phyloP scores from a whole-genome alignment of 2,329 filamentous ascomycete genomes.

The Claviceps quebecensis region DNA sequence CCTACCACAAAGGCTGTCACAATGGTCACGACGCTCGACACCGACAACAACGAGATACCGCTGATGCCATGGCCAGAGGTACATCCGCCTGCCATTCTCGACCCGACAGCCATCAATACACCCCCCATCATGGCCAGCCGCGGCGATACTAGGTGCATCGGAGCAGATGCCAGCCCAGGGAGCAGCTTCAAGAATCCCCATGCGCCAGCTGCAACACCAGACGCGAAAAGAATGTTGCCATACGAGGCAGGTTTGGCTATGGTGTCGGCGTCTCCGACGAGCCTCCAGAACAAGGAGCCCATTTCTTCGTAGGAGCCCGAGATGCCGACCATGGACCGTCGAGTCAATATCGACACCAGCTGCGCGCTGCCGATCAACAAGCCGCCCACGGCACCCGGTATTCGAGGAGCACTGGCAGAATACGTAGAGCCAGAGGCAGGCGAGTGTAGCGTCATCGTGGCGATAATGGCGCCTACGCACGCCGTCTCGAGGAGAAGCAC shows the following conservation, averaged over 20 bases:
- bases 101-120: slow-evolving; percentile 42
- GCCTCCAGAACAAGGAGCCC: slow-evolving; percentile 38
- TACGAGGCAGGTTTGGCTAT: slow-evolving; percentile 19
- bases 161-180: slow-evolving; percentile 16
- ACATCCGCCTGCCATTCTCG: slow-evolving; percentile 50
- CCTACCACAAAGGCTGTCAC: slow-evolving; percentile 42
- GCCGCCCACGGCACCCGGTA: slow-evolving; percentile 39
- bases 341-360: slow-evolving; percentile 37
- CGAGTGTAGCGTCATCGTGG: slow-evolving; percentile 19
- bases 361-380: slow-evolving; percentile 45
- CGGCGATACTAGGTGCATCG: slow-evolving; percentile 20
- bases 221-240: slow-evolving; percentile 36
- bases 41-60: slow-evolving; percentile 47
- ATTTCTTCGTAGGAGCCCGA: slow-evolving; percentile 48
- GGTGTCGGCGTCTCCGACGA: slow-evolving; percentile 17
- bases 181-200: slow-evolving; percentile 20
- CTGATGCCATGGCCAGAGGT: slow-evolving; percentile 57
- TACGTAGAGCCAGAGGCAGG: slow-evolving; percentile 15
- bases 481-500: slow-evolving; percentile 29
- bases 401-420: slow-evolving; percentile 14
- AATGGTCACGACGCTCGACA: slow-evolving; percentile 49
- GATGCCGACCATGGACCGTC: slow-evolving; percentile 42
- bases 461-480: slow-evolving; percentile 26
- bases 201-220: slow-evolving; percentile 35
- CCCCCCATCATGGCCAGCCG: slow-evolving; percentile 37